Conservation (phyloP, 1,284 basidiomycete genomes). For the Erythrobasidium hasegawianum region DNA sequence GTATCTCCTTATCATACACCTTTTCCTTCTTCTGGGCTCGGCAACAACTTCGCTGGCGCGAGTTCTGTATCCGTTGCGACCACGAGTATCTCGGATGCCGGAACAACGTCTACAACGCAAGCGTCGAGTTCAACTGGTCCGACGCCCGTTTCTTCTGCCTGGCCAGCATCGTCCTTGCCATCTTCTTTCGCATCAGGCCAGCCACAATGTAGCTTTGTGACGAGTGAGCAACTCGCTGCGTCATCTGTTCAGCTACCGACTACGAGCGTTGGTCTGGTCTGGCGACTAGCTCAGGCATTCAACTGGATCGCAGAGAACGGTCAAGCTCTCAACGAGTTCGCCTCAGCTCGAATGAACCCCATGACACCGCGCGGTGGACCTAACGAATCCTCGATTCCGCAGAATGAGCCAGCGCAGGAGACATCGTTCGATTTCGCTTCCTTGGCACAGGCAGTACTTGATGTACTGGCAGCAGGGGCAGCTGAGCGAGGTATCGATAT, state of each 20-base stretch:
- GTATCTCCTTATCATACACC: conserved; percentile 37
- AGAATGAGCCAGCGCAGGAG: background rate
- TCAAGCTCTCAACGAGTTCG: conserved; percentile 30
- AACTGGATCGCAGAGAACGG: conserved; percentile 43
- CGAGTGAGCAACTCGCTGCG: conserved; percentile 44
- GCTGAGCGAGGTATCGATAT: conserved; percentile 72
- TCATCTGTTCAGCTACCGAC: conserved; percentile 43
- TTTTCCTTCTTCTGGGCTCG: conserved; percentile 15
- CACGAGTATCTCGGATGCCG: conserved; percentile 23
- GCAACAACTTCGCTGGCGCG: conserved; percentile 20
- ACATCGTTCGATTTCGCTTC: conserved; percentile 62
- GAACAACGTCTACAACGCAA: conserved; percentile 34
- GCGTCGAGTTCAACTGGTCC: background rate
- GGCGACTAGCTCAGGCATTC: conserved; percentile 42
- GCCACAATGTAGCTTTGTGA: background rate
- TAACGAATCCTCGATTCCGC: too few relatives aligned
- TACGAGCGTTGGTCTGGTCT: conserved; percentile 42
- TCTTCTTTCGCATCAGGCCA: too few relatives aligned
- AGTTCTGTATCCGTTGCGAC: conserved; percentile 38
- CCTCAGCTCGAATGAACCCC: conserved; percentile 22
- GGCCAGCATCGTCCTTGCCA: background rate
- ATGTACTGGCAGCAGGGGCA: conserved; percentile 77
- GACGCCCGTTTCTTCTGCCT: background rate
- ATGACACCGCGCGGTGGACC: conserved; percentile 16
- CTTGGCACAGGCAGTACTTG: conserved; percentile 69